These are phyloP conservation scores for Stylosanthes scabra DNA, from an alignment of 331 rosid genomes.

Conservation along the genomic window DNA sequence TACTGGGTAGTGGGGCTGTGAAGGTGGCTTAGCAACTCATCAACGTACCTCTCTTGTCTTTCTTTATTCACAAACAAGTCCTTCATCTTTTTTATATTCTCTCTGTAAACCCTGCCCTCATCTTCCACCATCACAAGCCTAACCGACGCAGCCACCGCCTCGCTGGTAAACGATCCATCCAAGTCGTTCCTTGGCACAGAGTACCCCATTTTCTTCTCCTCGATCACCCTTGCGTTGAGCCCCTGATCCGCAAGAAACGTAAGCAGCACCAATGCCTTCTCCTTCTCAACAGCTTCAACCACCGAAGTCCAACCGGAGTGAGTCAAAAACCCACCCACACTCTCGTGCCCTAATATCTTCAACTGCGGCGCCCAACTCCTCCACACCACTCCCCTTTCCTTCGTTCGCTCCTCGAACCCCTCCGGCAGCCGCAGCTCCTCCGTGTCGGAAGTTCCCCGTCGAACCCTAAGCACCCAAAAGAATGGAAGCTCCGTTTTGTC, in stretches of 20 bases:
- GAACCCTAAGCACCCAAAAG: conserved; percentile 13
- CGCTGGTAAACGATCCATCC: conserved; percentile 19
- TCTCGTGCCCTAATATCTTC: conserved; percentile 19
- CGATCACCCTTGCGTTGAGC: conserved; percentile 9
- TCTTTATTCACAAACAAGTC: not conserved
- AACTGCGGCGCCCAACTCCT: conserved; percentile 27
- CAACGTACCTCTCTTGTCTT: not conserved
- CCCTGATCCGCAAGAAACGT: conserved; percentile 34
- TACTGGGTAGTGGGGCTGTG: no score
- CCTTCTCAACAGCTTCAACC: conserved; percentile 26
- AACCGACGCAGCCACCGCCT: not conserved
- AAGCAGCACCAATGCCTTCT: conserved; percentile 21
- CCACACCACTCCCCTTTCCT: conserved; percentile 24
- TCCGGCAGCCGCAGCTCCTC: conserved; percentile 3
- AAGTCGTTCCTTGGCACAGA: conserved; percentile 20
- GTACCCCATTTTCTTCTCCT: conserved; percentile 36
- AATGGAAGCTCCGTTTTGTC: conserved; percentile 27
- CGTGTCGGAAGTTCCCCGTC: not conserved
- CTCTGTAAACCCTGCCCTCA: not conserved
- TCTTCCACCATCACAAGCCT: conserved; percentile 9
- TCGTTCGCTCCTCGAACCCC: conserved; percentile 22
- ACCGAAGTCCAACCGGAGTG: conserved; percentile 38
- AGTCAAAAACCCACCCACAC: conserved; percentile 30
- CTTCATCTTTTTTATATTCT: conserved; percentile 15
- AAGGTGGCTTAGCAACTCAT: not conserved